Base-by-base conservation (phyloP, 139 green algal species). In the Protoeuglena noctilucae region DNA sequence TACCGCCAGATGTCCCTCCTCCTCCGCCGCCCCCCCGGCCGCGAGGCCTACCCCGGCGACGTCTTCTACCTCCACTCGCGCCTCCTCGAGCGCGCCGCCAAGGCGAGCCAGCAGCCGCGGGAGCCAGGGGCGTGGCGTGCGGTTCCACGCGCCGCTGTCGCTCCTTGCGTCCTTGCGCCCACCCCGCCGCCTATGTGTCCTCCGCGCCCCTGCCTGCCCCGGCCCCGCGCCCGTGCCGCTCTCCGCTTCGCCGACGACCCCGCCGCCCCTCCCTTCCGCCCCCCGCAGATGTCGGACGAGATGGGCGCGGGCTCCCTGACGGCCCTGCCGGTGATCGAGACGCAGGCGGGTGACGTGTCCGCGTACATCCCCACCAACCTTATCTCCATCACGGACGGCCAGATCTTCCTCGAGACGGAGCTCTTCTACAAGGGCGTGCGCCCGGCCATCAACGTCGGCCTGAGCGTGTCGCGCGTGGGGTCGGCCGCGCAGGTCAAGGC, bases 1-100 rank as follows among this genome's bases (percentile, higher is more conserved):
- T 94, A 93, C 71, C 79, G 84, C 48, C 79, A 93, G 68, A 93
- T 94, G 79, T 93, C 84, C 31, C 71, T 94, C 53, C 69, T 94
- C 53, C 70, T 93, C 57, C 71, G 84, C 56, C 79, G 84, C 48
- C 84, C 84, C n/a, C 84, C 84, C 53, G 84, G 84, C 28, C 84
- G 84, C 56, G 84, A 93, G 71, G 83, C 82, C 0, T 93, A 81
- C 70, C 83, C 83, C 31, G 80, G 83, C 55, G 83, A 93, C 56
- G 80, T 93, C 51, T 93, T 93, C 68, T 93, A 93, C 67, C 73
- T 93, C 53, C 83, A 91, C 69, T 87, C 75, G 22, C 82, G 82
- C 47, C 71, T 91, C 61, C 57, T 91, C 40, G 81, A 91, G 65
- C 72, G 81, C 40, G 64, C 80, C 19, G 76, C 81, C 31, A 87